A percentile compares a stretch with the other conserved stretches of the same genome.
These are phyloP conservation scores for Sclerotinia borealis DNA, from an alignment of 2,329 filamentous ascomycete genomes.

Conservation along the genomic window DNA sequence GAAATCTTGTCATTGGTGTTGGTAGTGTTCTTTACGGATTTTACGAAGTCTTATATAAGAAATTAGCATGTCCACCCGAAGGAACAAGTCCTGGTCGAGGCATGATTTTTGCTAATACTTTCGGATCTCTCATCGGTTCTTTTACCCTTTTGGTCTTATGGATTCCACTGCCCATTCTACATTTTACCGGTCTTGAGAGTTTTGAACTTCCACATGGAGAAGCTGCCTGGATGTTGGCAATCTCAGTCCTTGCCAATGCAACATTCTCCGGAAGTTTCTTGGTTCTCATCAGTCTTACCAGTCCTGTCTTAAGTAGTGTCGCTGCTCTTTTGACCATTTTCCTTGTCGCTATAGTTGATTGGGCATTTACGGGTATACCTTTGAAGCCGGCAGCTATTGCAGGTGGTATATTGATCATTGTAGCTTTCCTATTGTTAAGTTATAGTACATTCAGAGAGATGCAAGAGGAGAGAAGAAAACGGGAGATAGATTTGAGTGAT, in stretches of 20 bases:
- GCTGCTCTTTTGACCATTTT: constrained; percentile 95
- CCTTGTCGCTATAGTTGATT: constrained; percentile 87
- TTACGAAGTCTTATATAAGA: constrained; percentile 96
- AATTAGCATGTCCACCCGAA: constrained; percentile 85
- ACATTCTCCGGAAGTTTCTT: constrained; percentile 90
- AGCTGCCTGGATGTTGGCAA: constrained; percentile 71
- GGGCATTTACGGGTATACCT: constrained; percentile 72
- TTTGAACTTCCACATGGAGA: constrained; percentile 77
- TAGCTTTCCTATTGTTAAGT: constrained; percentile 78
- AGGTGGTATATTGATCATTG: constrained; percentile 82
- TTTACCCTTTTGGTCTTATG: constrained; percentile 87
- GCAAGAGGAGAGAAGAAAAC: constrained; percentile 70
- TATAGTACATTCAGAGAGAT: constrained; percentile 94
- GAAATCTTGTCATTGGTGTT: constrained; percentile 86
- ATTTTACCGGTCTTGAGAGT: constrained; percentile 68
- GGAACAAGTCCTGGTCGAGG: constrained; percentile 79
- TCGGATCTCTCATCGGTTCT: constrained; percentile 77
- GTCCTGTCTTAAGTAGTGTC: constrained; percentile 85
- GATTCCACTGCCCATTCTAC: constrained; percentile 83
- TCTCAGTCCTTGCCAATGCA: constrained; percentile 82
- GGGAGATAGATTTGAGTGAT: constrained; percentile 36
- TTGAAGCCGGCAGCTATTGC: constrained; percentile 68
- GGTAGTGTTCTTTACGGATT: constrained; percentile 92
- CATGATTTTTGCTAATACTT: constrained; percentile 91
- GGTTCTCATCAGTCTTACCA: constrained; percentile 86